Evolutionary conservation across 1,139 yeast genomes (phyloP), one percentile per base, ranked within the genome.

Genomic region (Candida dubliniensis): DNA sequence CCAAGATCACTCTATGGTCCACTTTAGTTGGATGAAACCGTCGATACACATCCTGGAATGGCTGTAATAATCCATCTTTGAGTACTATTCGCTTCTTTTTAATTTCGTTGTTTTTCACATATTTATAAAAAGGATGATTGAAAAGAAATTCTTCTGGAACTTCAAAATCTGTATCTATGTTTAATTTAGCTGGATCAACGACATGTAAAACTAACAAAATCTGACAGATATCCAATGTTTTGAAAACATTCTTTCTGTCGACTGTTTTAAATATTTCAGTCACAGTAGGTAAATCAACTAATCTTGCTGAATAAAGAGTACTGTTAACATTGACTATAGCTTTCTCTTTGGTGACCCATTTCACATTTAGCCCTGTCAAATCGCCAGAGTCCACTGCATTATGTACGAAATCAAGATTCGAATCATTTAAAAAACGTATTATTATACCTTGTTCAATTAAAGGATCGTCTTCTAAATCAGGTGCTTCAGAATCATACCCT

Each of bases 401-500:
- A 43, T 84, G 82, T n/a, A 93, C 79, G 52, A 79, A 81, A 51
- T 88, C 96, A 41, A 88, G 65, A 54, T 86, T 89, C 27, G 83
- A 77, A 52, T 89, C 96, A 15, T 93, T 87, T 9, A 87, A 60
- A 69, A 93, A 84, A 41, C 99, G 73, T 40, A 93, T 63, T 1
- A 90, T 72, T 2, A 93, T 76, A 0, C 95, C 96, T 52, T 87
- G 95, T 59, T 93, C 98, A 24, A 90, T 71, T 52, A 89, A 69
- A 0, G 99, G 99, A 58, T 93, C 98, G 47, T 90, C 97, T 61
- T 93, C 99, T 36, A 89, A 70, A 56, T 93, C 98, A 1, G 97
- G 96, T 9, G 96, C 98, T 57, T 93, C 99, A 1, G 96, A 87
- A 60, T 93, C 99, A 63, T 93, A 93, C 0, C 98, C 98, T 55